phyloP scores from a whole-genome alignment of 2,329 filamentous ascomycete genomes.

The Emericellopsis atlantica region DNA sequence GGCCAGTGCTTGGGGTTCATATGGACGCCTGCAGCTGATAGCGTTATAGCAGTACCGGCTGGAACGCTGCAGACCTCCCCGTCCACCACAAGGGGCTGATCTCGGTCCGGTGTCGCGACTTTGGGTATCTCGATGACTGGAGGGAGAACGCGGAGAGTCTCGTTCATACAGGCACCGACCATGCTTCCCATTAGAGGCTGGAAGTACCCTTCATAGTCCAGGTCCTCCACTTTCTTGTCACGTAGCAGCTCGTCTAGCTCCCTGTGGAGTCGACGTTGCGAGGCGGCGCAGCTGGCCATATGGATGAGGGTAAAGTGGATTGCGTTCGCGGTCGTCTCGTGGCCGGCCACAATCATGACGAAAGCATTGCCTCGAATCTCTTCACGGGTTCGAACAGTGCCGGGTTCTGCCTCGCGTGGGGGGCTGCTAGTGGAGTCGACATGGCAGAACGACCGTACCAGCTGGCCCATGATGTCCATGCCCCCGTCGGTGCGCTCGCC shows the following conservation, averaged over 20 bases:
- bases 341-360: conserved; percentile 58
- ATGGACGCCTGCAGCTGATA: conserved; percentile 45
- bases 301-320: conserved; percentile 59
- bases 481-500: conserved; percentile 26
- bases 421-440: conserved; percentile 12
- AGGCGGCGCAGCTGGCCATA: conserved; percentile 51
- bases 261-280: conserved; percentile 53
- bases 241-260: conserved; percentile 57
- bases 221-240: conserved; percentile 37
- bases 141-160: conserved; percentile 61
- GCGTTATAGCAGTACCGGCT: conserved; percentile 36
- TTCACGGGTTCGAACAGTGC: conserved; percentile 34
- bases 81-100: conserved; percentile 46
- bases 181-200: conserved; percentile 55
- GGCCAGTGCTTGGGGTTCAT: conserved; percentile 67
- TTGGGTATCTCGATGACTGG: conserved; percentile 65
- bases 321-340: conserved; percentile 69
- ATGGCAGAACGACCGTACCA: conserved; percentile 28
- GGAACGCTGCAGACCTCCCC: conserved; percentile 49
- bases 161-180: conserved; percentile 67
- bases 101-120: conserved; percentile 29
- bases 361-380: conserved; percentile 66
- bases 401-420: conserved; percentile 9
- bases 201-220: conserved; percentile 60
- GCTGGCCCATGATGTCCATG: conserved; percentile 40